Evolutionary conservation across 2,329 filamentous ascomycete genomes (phyloP), one percentile per base, ranked within the genome.

Genomic region (Claviceps arundinis): DNA sequence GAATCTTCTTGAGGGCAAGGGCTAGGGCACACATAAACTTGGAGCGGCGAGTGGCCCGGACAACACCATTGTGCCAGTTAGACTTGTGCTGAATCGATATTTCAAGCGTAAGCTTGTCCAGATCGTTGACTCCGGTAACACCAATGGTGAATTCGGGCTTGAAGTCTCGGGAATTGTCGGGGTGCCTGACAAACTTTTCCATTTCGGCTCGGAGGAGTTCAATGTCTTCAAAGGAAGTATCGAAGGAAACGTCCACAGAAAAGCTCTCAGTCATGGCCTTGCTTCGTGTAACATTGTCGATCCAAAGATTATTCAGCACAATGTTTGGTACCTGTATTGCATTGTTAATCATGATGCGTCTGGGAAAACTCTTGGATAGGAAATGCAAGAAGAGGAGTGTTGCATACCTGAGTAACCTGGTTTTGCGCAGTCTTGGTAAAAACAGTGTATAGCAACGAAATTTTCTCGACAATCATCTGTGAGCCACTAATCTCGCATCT

Each of bases 11-110:
- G 54, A 96, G 72, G 3, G 91, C 89, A 8, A 89, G 69, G 4
- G 93, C 84, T 54, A 98, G 74, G 0, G 93, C 93, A 64, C 90
- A 95, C 82, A 97, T 95, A 71, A 98, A 97, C 69, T 95, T 97
- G 65, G 87, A 94, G 55, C 91, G 83, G 50, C 90, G 82, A 6
- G 85, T 78, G 17, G 84, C 84, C 42, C 90, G 85, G 42, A 96
- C 77, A 1, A 80, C 76, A 59, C 95, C 91, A 68, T 96, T 89
- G 59, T 88, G 81, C 87, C 87, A 91, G 70, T 91, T 93, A 53
- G 84, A 88, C 71, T 97, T 97, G 75, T 97, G 89, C 62, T 85
- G 82, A 63, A 96, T 89, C 60, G 87, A 84, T 41, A 96, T 76
- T 60, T 82, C 82, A 52, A 98, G 79, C 60, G 86, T 78, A 49